Percentiles rank a stretch among this genome's conserved stretches.
Conservation (phyloP, 2,329 filamentous ascomycete species). For the Hortaea werneckii region DNA sequence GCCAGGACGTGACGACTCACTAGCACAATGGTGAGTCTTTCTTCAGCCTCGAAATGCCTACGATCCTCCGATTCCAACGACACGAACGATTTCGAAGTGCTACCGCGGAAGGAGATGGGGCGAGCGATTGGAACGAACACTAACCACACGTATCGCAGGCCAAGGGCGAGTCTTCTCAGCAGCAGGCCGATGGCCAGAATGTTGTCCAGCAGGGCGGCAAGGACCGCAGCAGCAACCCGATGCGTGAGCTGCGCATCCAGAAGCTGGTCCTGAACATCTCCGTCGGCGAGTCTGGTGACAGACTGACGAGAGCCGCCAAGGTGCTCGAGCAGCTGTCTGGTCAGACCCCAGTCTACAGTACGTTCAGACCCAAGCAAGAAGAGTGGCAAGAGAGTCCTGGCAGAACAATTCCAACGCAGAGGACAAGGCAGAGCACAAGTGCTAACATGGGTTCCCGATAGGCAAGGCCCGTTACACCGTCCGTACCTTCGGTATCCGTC, state of each 20-base stretch:
- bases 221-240: conserved; percentile 87
- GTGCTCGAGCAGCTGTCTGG: conserved; percentile 98
- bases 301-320: conserved; percentile 98
- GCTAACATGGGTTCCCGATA: conserved; percentile 27
- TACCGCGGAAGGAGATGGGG: background rate
- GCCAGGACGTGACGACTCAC: conserved; percentile 24
- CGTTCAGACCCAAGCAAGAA: conserved; percentile 24
- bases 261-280: conserved; percentile 99
- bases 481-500: conserved; percentile 99
- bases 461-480: conserved; percentile 99
- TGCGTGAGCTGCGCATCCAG: conserved; percentile 99
- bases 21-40: conserved; percentile 40
- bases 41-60: background rate
- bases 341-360: conserved; percentile 99
- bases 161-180: conserved; percentile 17
- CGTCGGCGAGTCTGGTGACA: conserved; percentile 99
- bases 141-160: conserved; percentile 11
- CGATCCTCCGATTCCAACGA: too few species aligned
- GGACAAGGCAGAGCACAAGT: background rate
- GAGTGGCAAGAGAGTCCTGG: background rate
- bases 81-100: background rate
- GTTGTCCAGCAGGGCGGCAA: conserved; percentile 25
- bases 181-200: conserved; percentile 23
- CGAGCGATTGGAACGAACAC: background rate
- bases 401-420: background rate